Base-by-base conservation (phyloP, 176 grass and related monocot species). In the Aegilops tauschii region DNA sequence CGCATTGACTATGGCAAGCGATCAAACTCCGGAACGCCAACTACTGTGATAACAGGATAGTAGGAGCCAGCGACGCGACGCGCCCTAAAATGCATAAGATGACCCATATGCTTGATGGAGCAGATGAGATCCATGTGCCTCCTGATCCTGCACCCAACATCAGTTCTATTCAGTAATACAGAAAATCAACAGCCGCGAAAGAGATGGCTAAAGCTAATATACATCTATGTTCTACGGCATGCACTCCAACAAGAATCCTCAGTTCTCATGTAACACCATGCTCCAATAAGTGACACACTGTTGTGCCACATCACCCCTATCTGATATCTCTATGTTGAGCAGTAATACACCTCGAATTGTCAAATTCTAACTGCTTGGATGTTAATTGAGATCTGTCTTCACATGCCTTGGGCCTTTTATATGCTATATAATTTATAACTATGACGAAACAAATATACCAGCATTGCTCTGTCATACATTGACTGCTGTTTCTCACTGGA, bases 111-210 rank as follows among this genome's bases (percentile, higher is more conserved):
- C 68, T 54, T 54, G 16, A 54, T 18, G 50, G 16, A 87, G 87
- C 35, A 39, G 68, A 73, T 37, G 64, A 80, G 66, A 83, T 91
- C 50, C 34, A 25, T 68, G 34, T 65, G 69, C 80, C 70, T 69
- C 87, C 82, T 29, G 81, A 90, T 85, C 86, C 89, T 54, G 83
- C 85, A 68, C 27, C 68, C 16, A 35, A 59, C 65, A 68, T 59
- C 45, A 81, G 49, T 68, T 65, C 18, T 45, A 67, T 37, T 88
- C 67, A 88, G 69, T 42, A 49, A 82, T 61, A 80, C 40, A 14
- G 16, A 56, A 78, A 78, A 54, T 6, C 30, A 14, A 58, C 56
- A 25, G 31, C 10, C 16, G 77, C 13, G 6, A 69, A 77, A 39
- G 9, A 67, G 20, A 81, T 82, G 30, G 45, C 16, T 47, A 14